Evolutionary conservation across 2,329 filamentous ascomycete genomes (phyloP).

Genomic region (Trichoderma sp.): DNA sequence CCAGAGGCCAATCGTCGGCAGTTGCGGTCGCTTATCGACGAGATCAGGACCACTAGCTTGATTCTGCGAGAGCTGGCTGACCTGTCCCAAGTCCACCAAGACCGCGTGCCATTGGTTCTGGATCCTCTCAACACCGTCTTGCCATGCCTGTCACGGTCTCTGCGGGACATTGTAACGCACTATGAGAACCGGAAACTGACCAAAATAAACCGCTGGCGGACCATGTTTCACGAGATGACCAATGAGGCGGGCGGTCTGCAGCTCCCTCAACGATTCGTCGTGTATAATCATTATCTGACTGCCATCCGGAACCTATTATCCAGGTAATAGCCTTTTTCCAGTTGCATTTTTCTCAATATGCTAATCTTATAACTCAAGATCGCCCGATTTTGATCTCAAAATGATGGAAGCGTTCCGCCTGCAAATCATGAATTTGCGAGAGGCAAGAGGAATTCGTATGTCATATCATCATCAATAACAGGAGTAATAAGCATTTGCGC

Average conservation of each 20-base stretch:
- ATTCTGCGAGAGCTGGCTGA: conserved; percentile 60
- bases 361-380: conserved; percentile 36
- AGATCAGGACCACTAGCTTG: conserved; percentile 49
- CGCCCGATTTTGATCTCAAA: conserved; percentile 60
- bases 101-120: conserved; percentile 54
- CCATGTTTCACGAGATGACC: conserved; percentile 61
- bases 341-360: background rate
- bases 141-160: conserved; percentile 57
- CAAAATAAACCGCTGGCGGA: conserved; percentile 58
- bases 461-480: conserved; percentile 34
- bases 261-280: conserved; percentile 56
- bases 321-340: conserved; percentile 45
- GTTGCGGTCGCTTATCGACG: conserved; percentile 52
- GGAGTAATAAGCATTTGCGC: background rate
- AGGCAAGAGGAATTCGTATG: conserved; percentile 58
- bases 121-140: conserved; percentile 61
- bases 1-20: conserved; percentile 51
- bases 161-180: conserved; percentile 57
- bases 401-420: conserved; percentile 54
- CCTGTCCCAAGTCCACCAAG: conserved; percentile 55
- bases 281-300: conserved; percentile 60
- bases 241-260: conserved; percentile 56
- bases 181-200: conserved; percentile 55
- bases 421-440: conserved; percentile 56
- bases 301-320: conserved; percentile 55